Evolutionary conservation across 306 rosid genomes (phyloP).

Genomic region (Dalbergia cultrata): DNA sequence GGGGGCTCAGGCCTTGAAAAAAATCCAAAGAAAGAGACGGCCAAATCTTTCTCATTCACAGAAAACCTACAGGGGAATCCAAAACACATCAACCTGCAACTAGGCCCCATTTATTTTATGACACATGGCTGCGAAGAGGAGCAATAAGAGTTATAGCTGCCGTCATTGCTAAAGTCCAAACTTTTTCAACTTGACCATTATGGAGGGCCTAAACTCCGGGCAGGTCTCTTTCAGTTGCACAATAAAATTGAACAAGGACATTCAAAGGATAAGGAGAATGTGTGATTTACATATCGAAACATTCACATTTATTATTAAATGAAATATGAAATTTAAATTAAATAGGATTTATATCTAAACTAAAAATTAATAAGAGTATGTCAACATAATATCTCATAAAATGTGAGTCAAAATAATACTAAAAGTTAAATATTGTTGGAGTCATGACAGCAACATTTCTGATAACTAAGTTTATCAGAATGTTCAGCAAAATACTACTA

Average conservation of each 20-base stretch:
- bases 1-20: slow-evolving; percentile 45
- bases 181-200: slow-evolving; percentile 41
- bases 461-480: not conserved
- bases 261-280: too few relatives aligned
- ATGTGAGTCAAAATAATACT: too few relatives aligned
- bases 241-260: slow-evolving; percentile 27
- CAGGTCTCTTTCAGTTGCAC: not conserved
- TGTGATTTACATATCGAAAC: too few relatives aligned
- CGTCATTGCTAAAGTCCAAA: slow-evolving; percentile 41
- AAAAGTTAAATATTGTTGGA: slow-evolving; percentile 35
- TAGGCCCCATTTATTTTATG: slow-evolving; percentile 65
- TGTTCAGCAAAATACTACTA: too few relatives aligned
- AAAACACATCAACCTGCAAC: slow-evolving; percentile 44
- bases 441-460: slow-evolving; percentile 32
- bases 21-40: slow-evolving; percentile 54
- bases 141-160: slow-evolving; percentile 52
- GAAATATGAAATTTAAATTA: too few relatives aligned
- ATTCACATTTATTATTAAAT: too few relatives aligned
- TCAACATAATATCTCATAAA: too few relatives aligned
- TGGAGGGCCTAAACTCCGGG: slow-evolving; percentile 30
- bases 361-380: too few relatives aligned
- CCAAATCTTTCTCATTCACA: slow-evolving; percentile 57
- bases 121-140: slow-evolving; percentile 50
- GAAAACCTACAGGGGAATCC: slow-evolving; percentile 53
- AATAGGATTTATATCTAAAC: too few relatives aligned